Percentiles rank a stretch among this genome's conserved stretches.
These are phyloP conservation scores for Acephala macrosclerotiorum DNA, from an alignment of 2,329 filamentous ascomycete genomes.

Conservation along the genomic window DNA sequence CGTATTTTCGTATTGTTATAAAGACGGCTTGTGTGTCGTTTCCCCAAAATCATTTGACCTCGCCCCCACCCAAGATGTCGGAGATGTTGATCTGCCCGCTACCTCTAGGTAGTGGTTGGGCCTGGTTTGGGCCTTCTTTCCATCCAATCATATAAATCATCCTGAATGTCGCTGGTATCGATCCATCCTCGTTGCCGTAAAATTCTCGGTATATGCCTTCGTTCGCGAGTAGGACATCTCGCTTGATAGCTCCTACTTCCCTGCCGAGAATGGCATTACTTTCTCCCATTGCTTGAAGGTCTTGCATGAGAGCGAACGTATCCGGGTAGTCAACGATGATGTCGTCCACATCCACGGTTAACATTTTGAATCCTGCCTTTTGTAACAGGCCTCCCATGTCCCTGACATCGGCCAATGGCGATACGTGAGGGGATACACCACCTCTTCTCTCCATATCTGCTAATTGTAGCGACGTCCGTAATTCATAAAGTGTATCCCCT, in stretches of 20 bases:
- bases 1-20: background rate
- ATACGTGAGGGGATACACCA: constrained; percentile 91
- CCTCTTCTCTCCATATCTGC: constrained; percentile 90
- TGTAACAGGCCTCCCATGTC: constrained; percentile 90
- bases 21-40: background rate
- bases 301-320: constrained; percentile 88
- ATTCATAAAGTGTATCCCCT: constrained; percentile 91
- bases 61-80: constrained; percentile 67
- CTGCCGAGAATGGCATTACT: constrained; percentile 87
- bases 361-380: constrained; percentile 89
- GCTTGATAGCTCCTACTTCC: constrained; percentile 77
- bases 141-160: constrained; percentile 99
- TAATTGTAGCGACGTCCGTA: constrained; percentile 91
- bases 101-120: constrained; percentile 81
- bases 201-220: constrained; percentile 89
- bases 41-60: constrained; percentile 34
- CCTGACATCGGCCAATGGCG: constrained; percentile 88
- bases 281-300: constrained; percentile 97
- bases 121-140: constrained; percentile 84
- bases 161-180: constrained; percentile 88
- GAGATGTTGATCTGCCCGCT: constrained; percentile 89
- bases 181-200: constrained; percentile 81
- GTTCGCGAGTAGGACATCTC: constrained; percentile 85
- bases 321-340: constrained; percentile 95
- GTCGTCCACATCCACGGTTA: constrained; percentile 97